A percentile compares a stretch with the other conserved stretches of the same genome.
Evolutionary conservation across 2,329 filamentous ascomycete species (phyloP).

Genomic region (Orbilia ellipsospora): DNA sequence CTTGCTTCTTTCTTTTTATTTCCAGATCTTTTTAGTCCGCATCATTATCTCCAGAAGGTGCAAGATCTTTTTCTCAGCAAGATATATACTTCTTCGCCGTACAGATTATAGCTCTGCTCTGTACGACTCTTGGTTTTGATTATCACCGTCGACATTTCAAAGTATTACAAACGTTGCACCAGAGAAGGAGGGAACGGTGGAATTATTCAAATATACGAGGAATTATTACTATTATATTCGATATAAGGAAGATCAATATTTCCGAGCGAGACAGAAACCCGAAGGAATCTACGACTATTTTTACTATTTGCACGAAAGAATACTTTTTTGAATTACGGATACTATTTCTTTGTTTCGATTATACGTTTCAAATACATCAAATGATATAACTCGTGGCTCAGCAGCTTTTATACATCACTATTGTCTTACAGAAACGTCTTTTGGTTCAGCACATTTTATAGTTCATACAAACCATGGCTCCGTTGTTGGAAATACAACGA

Average conservation of each 20-base stretch:
- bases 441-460: slow-evolving; percentile 18
- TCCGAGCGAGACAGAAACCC: background rate
- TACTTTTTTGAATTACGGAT: background rate
- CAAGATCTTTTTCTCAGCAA: slow-evolving; percentile 19
- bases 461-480: slow-evolving; percentile 27
- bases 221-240: slow-evolving; percentile 16
- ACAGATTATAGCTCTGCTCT: slow-evolving; percentile 20
- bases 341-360: slow-evolving; percentile 2
- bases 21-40: slow-evolving; percentile 39
- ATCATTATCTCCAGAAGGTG: slow-evolving; percentile 44
- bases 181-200: slow-evolving; percentile 12
- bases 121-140: slow-evolving; percentile 32
- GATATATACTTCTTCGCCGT: slow-evolving; percentile 13
- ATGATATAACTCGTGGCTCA: slow-evolving; percentile 44
- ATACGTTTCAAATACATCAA: slow-evolving; percentile 24
- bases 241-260: slow-evolving; percentile 16
- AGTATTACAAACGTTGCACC: slow-evolving; percentile 50
- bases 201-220: slow-evolving; percentile 21
- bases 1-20: slow-evolving; percentile 25
- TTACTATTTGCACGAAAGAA: background rate
- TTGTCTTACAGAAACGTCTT: slow-evolving; percentile 27
- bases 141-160: slow-evolving; percentile 51
- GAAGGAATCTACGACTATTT: slow-evolving; percentile 26
- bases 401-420: slow-evolving; percentile 7
- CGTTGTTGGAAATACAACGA: slow-evolving; percentile 28